These are phyloP conservation scores for Solanum okadae DNA, from an alignment of 257 asterid species.

Conservation along the genomic window DNA sequence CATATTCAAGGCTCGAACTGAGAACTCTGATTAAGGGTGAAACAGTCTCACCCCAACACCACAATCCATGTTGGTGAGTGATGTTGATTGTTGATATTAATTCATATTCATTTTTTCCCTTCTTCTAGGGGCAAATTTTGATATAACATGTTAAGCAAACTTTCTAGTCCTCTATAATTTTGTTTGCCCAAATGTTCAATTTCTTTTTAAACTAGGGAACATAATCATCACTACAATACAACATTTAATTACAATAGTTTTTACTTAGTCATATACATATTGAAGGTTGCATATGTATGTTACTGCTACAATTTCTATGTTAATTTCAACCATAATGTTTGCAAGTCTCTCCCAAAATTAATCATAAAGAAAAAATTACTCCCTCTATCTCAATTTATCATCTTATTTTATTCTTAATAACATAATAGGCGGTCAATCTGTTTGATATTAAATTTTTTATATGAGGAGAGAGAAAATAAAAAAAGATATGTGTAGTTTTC, in stretches of 20 bases:
- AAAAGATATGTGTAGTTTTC: not conserved
- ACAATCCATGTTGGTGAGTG: not conserved
- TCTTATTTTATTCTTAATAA: not conserved
- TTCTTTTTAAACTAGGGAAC: not conserved
- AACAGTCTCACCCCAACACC: too few species aligned
- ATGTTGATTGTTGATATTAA: conserved; percentile 9
- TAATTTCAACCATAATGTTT: not conserved
- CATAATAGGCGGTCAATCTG: not conserved
- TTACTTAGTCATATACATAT: not conserved
- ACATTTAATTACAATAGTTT: not conserved
- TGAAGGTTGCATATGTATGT: not conserved
- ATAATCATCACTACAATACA: not conserved
- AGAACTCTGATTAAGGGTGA: too few species aligned
- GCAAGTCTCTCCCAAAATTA: not conserved
- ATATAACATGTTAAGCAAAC: conserved; percentile 10
- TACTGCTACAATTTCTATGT: not conserved
- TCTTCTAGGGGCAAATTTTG: conserved; percentile 14
- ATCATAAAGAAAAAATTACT: not conserved
- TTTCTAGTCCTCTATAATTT: not conserved
- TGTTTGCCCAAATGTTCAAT: not conserved
- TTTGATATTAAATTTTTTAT: not conserved
- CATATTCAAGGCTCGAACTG: too few species aligned
- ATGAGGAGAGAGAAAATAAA: not conserved
- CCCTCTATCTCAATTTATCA: not conserved
- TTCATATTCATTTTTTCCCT: conserved; percentile 7